Evolutionary conservation across 345 rosid species (phyloP).

Genomic region (Camelina laxa): DNA sequence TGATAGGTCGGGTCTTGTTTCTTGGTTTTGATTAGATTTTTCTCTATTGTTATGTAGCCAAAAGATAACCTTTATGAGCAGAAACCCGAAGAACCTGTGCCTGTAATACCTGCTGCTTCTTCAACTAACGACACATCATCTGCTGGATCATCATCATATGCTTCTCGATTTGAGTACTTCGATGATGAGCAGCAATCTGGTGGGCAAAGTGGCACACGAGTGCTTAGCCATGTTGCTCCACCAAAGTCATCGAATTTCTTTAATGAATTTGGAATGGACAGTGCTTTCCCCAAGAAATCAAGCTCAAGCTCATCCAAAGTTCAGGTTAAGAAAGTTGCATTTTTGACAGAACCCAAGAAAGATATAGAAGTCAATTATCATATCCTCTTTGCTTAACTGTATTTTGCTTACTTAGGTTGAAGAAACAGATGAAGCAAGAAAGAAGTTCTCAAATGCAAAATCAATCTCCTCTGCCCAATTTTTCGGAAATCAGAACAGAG

Average conservation of each 20-base stretch:
- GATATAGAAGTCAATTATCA: not conserved
- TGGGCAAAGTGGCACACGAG: conserved; percentile 65
- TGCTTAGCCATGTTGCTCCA: conserved; percentile 87
- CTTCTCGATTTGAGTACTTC: conserved; percentile 94
- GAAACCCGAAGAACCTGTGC: conserved; percentile 88
- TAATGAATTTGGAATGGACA: conserved; percentile 89
- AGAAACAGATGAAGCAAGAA: conserved; percentile 96
- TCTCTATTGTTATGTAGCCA: conserved; percentile 54
- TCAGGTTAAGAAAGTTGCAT: conserved; percentile 54
- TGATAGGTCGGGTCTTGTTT: not conserved
- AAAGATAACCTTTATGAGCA: conserved; percentile 92
- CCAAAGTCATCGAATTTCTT: conserved; percentile 93
- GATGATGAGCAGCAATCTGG: conserved; percentile 66
- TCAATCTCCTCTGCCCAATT: conserved; percentile 96
- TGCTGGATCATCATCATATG: conserved; percentile 60
- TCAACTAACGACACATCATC: conserved; percentile 51
- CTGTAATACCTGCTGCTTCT: conserved; percentile 61
- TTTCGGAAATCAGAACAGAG: conserved; percentile 71
- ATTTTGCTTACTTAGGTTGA: conserved; percentile 52
- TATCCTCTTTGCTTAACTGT: not conserved
- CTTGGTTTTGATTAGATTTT: not conserved
- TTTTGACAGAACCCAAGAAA: not conserved
- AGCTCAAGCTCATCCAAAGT: conserved; percentile 65
- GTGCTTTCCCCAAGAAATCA: conserved; percentile 69
- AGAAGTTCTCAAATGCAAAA: conserved; percentile 93